A percentile compares a stretch with the other conserved stretches of the same genome.
These are phyloP conservation scores for Leccinum pachyderme DNA, from an alignment of 1,284 basidiomycete genomes.

Conservation along the genomic window DNA sequence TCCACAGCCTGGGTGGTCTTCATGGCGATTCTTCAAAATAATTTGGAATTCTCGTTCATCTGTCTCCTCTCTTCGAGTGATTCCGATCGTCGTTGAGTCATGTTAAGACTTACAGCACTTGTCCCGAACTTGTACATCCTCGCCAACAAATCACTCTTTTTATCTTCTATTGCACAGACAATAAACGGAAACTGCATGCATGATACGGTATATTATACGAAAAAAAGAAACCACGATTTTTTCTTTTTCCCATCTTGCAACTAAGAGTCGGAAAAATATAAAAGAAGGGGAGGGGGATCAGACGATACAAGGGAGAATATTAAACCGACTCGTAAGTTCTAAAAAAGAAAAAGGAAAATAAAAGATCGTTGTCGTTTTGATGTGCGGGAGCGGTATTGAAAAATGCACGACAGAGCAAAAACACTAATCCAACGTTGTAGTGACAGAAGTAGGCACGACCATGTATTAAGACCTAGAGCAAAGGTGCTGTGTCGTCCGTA, in stretches of 20 bases:
- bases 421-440: conserved; percentile 33
- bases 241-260: neutral
- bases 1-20: no score
- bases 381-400: conserved; percentile 10
- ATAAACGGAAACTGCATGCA: neutral
- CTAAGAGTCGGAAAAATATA: neutral
- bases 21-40: no score
- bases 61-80: no score
- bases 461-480: conserved; percentile 29
- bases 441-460: conserved; percentile 26
- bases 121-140: neutral
- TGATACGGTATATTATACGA: conserved; percentile 15
- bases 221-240: neutral
- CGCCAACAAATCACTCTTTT: neutral
- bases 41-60: no score
- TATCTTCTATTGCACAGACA: neutral
- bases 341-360: neutral
- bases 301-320: conserved; percentile 21
- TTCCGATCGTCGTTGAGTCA: no score
- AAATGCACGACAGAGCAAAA: conserved; percentile 16
- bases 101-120: no score
- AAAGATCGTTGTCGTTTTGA: conserved; percentile 27
- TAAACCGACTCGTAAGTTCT: conserved; percentile 23
- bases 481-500: conserved; percentile 29
- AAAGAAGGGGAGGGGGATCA: neutral